Conservation (phyloP, 1,139 yeast genomes). For the Hansenula anomala region DNA sequence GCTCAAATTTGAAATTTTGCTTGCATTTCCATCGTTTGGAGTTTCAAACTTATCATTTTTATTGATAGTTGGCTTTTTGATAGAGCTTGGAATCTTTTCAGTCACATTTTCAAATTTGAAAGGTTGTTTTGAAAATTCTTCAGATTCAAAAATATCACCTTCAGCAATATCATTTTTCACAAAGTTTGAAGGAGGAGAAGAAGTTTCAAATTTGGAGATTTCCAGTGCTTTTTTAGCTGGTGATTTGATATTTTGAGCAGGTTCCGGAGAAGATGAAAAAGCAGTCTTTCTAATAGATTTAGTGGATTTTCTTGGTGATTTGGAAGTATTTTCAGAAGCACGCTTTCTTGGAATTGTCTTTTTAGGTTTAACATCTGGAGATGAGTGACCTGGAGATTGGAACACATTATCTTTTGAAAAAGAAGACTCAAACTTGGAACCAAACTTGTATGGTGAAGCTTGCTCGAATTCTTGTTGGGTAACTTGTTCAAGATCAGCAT, state of each 20-base stretch:
- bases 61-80: neutral
- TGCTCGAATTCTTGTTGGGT: conserved; percentile 3
- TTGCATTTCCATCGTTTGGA: conserved; percentile 12
- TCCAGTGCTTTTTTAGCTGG: conserved; percentile 18
- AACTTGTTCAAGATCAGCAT: neutral
- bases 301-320: conserved; percentile 13
- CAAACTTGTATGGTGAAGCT: neutral
- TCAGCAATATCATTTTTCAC: neutral
- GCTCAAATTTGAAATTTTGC: conserved; percentile 13
- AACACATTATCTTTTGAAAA: conserved; percentile 38
- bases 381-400: conserved; percentile 26
- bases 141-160: neutral
- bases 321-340: conserved; percentile 8
- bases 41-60: conserved; percentile 9
- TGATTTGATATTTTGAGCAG: conserved; percentile 9
- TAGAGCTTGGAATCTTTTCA: neutral
- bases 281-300: conserved; percentile 18
- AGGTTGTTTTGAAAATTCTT: neutral
- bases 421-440: conserved; percentile 8
- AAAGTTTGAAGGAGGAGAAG: conserved; percentile 9
- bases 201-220: conserved; percentile 21
- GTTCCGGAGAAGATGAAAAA: conserved; percentile 20
- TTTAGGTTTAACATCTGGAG: conserved; percentile 12
- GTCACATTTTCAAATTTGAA: conserved; percentile 2
- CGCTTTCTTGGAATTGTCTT: conserved; percentile 21